Evolutionary conservation across 192 early-diverging fungal species (phyloP).

Genomic region (Podochytrium sp.): DNA sequence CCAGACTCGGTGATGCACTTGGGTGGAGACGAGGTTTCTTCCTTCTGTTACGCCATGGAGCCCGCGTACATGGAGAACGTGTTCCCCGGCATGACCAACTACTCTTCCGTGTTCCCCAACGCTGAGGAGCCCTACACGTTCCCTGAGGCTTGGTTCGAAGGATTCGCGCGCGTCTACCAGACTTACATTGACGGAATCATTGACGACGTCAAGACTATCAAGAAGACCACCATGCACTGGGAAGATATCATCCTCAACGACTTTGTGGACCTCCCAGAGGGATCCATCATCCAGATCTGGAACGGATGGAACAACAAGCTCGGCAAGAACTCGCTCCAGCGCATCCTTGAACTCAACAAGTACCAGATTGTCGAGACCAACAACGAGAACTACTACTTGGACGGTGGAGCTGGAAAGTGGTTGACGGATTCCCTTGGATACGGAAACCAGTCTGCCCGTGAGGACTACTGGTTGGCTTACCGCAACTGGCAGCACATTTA

Average conservation of each 20-base stretch:
- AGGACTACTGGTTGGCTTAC: conserved; percentile 7
- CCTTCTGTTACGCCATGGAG: not conserved
- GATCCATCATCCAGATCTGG: conserved; percentile 24
- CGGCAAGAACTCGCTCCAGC: not conserved
- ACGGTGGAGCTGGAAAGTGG: conserved; percentile 18
- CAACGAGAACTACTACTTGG: conserved; percentile 12
- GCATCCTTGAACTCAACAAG: not conserved
- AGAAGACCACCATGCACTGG: conserved; percentile 23
- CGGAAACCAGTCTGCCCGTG: not conserved
- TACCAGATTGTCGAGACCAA: conserved; percentile 18
- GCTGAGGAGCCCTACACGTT: no score
- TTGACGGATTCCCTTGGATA: not conserved
- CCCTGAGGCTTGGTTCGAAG: not conserved
- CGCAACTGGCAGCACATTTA: conserved; percentile 21
- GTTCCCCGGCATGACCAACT: not conserved
- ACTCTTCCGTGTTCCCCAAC: no score
- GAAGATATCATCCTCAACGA: conserved; percentile 22
- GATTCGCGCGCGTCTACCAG: not conserved
- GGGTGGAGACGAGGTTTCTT: conserved; percentile 52
- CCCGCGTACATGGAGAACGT: not conserved
- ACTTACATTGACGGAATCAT: not conserved
- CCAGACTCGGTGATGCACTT: conserved; percentile 73
- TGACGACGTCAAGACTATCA: not conserved
- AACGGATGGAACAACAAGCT: not conserved
- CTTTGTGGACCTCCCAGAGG: not conserved